Evolutionary conservation across 2,329 filamentous ascomycete species (phyloP), one percentile per base, ranked within the genome.

Genomic region (Epichloe brachyelytri): DNA sequence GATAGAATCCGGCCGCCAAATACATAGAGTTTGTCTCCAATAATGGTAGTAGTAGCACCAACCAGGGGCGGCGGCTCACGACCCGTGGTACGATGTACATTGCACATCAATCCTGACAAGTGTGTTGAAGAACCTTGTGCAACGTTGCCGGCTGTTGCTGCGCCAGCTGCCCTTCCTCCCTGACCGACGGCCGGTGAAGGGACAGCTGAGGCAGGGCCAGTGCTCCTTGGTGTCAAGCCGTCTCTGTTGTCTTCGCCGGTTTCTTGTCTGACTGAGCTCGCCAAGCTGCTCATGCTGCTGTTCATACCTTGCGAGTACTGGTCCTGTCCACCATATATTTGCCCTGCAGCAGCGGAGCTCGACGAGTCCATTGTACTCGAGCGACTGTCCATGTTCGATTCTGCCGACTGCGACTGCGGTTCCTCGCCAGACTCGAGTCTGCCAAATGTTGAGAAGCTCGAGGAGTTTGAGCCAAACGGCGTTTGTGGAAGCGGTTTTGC

Each of bases 21-120:
- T 3, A 97, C 90, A 65, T 95, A 98, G 20, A 98, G 76, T 66
- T 94, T 96, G 67, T 98, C 93, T 30, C 91, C 93, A 1, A 98
- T 68, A 46, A 97, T 87, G 0, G 93, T 97, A 0, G 93, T 97
- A 0, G 93, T 96, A 5, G 93, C 91, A 34, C 93, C 93, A 0
- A 98, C 93, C 2, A 97, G 73, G 3, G 93, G 86, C 61, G 87
- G 88, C 3, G 93, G 93, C 63, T 97, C 90, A 55, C 83, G 82
- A 37, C 93, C 93, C 0, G 91, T 97, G 1, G 93, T 97, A 56
- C 90, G 74, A 59, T 83, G 80, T n/a, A 84, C 80, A 62, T 84
- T 84, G 62, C 80, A 84, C 79, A 84, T 83, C 50, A 84, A 64
- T 0, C 80, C 80, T 0, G 80, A 84, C 11, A 83, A 67, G 61